Percentiles rank a stretch among this genome's conserved stretches.
phyloP scores from a whole-genome alignment of 1,139 yeast species.

The Chernovozyma aurita region DNA sequence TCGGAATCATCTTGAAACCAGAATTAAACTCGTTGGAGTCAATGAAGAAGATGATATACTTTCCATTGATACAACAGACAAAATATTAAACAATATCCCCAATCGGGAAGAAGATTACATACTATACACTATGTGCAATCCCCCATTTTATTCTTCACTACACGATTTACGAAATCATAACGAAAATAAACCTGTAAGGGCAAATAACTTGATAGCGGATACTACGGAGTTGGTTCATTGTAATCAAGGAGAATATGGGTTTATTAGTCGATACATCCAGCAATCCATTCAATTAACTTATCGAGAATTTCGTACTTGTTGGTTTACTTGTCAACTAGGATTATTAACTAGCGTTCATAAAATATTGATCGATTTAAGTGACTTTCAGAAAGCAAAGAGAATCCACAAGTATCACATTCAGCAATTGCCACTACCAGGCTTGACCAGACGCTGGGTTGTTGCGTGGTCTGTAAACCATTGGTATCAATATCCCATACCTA shows the following conservation, averaged over 20 bases:
- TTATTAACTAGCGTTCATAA: conserved; percentile 10
- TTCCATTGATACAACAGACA: background rate
- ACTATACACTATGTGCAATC: conserved; percentile 18
- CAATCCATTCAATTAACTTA: conserved; percentile 10
- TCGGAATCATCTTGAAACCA: background rate
- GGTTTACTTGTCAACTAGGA: conserved; percentile 20
- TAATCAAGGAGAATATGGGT: conserved; percentile 17
- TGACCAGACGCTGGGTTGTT: conserved; percentile 12
- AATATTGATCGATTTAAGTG: conserved; percentile 8
- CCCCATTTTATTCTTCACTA: conserved; percentile 16
- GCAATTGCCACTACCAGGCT: conserved; percentile 8
- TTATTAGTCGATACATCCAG: conserved; percentile 12
- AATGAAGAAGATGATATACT: background rate
- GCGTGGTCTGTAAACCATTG: conserved; percentile 13
- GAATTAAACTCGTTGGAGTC: conserved; percentile 1
- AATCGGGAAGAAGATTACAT: conserved; percentile 7
- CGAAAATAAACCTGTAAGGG: conserved; percentile 9
- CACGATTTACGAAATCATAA: conserved; percentile 10
- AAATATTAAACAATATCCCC: background rate
- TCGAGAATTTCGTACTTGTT: conserved; percentile 11
- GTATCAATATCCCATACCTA: conserved; percentile 1
- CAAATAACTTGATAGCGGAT: conserved; percentile 10
- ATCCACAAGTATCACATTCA: conserved; percentile 6
- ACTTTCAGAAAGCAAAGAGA: conserved; percentile 1
- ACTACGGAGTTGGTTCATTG: conserved; percentile 12